Evolutionary conservation across 225 moss, liverwort and hornwort species (phyloP).

Genomic region (Anthoceros angustus): DNA sequence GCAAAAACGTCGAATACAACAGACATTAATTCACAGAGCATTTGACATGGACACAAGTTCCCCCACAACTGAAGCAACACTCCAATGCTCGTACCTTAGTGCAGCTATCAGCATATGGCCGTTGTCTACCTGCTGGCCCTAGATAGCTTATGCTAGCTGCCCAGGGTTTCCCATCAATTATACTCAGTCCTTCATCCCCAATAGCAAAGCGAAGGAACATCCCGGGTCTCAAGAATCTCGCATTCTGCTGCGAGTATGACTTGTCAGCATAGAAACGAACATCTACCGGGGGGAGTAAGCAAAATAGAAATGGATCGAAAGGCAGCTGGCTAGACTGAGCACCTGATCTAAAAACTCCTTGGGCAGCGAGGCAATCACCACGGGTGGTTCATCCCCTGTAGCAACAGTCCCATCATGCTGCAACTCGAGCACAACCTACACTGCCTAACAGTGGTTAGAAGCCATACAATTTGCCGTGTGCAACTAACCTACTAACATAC

Average conservation of each 20-base stretch:
- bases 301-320: neutral
- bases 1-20: constrained; percentile 8
- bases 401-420: constrained; percentile 42
- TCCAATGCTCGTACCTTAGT: constrained; percentile 46
- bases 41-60: neutral
- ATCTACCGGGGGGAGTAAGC: neutral
- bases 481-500: neutral
- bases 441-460: neutral
- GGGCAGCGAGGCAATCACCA: constrained; percentile 44
- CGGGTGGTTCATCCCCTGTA: constrained; percentile 76
- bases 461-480: neutral
- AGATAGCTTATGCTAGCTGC: constrained; percentile 83
- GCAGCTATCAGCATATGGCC: constrained; percentile 74
- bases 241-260: constrained; percentile 26
- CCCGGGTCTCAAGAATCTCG: constrained; percentile 51
- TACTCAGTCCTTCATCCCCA: constrained; percentile 62
- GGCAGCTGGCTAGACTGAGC: neutral
- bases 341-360: constrained; percentile 72
- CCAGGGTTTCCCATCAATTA: constrained; percentile 67
- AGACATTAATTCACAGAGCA: neutral
- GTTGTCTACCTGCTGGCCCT: constrained; percentile 58
- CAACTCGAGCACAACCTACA: constrained; percentile 68
- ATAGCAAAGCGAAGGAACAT: constrained; percentile 68
- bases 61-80: neutral
- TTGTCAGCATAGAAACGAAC: neutral